Base-by-base conservation (phyloP, 495 filamentous ascomycete species). In the Friedmanniomyces endolithicus region DNA sequence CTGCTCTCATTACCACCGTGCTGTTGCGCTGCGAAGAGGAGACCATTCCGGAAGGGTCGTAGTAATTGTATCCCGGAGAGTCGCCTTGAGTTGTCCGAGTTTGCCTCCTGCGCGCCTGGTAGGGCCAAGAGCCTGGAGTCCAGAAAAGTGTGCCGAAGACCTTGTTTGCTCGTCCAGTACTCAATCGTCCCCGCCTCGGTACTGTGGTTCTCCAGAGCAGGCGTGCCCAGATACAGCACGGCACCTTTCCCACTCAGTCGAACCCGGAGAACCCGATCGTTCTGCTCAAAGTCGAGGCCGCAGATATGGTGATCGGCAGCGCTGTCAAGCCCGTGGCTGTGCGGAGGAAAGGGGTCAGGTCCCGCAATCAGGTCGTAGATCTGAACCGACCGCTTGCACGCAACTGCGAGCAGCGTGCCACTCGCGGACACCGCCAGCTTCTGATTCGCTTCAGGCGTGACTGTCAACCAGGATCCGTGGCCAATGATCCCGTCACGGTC, bases 161-260 rank as follows among this genome's bases (percentile, higher is more conserved):
- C 57, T 16, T 20, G 33, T 11, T 46, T 55, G 52, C 52, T 50
- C 23, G 45, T 50, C 57, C 57, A 60, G 40, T 60, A 46, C 20
- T 50, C 52, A 3, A 55, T 20, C 3, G n/a, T 31, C 9, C 43
- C 51, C 23, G 22, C n/a, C 22, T 43, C 9, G 22, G 1, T 48
- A 31, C 25, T 50, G 7, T 7, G 39, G 14, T 6, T 31, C 9
- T 31, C 11, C 24, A 2, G 27, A 1, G 17, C 9, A 11, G 60
- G 60, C 17, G 41, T 40, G 48, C 60, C 60, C 23, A 59, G 57
- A 25, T 63, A 63, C 24, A 63, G 14, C 17, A 63, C 57, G 2
- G 52, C 29, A 7, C 60, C 60, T 17, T 63, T 63, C 4, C 53
- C 48, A 40, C 48, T 56, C 31, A 63, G 37, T 9, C 29, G 16